Evolutionary conservation across 2,329 filamentous ascomycete species (phyloP).

Genomic region (Stachybotrys chlorohalonatus): DNA sequence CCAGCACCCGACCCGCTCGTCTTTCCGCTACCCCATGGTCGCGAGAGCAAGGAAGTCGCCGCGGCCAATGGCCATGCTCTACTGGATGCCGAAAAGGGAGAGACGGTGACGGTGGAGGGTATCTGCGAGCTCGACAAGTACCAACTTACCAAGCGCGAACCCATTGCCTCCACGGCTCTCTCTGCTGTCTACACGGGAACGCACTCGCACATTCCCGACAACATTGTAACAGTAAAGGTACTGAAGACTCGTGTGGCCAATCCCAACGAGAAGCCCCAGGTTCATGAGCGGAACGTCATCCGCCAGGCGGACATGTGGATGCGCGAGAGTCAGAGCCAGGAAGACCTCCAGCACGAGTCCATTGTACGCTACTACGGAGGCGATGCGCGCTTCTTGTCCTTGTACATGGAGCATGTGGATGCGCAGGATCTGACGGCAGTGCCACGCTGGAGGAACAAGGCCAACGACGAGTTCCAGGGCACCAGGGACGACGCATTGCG

Average conservation of each 20-base stretch:
- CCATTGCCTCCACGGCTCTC: conserved; percentile 45
- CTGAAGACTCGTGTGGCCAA: conserved; percentile 42
- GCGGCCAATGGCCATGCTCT: conserved; percentile 38
- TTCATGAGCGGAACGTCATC: conserved; percentile 46
- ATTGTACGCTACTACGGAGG: conserved; percentile 51
- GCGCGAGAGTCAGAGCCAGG: conserved; percentile 47
- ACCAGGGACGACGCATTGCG: conserved; percentile 37
- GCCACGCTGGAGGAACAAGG: conserved; percentile 38
- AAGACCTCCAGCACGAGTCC: conserved; percentile 44
- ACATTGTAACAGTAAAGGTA: conserved; percentile 51
- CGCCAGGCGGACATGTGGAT: conserved; percentile 52
- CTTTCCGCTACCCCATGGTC: conserved; percentile 38
- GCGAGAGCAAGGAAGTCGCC: conserved; percentile 37
- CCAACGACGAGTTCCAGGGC: conserved; percentile 41
- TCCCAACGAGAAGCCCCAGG: conserved; percentile 33
- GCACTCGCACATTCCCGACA: conserved; percentile 42
- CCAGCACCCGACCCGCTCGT: conserved; percentile 40
- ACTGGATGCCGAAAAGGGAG: conserved; percentile 38
- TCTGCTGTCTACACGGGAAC: conserved; percentile 48
- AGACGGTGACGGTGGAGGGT: conserved; percentile 39
- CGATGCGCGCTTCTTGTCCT: conserved; percentile 48
- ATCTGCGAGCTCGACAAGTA: conserved; percentile 44
- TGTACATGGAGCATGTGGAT: conserved; percentile 55
- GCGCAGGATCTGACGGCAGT: conserved; percentile 42
- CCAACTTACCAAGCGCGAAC: conserved; percentile 43